These are phyloP conservation scores for Saturnispora diversa DNA, from an alignment of 805 yeast genomes.

Conservation along the genomic window DNA sequence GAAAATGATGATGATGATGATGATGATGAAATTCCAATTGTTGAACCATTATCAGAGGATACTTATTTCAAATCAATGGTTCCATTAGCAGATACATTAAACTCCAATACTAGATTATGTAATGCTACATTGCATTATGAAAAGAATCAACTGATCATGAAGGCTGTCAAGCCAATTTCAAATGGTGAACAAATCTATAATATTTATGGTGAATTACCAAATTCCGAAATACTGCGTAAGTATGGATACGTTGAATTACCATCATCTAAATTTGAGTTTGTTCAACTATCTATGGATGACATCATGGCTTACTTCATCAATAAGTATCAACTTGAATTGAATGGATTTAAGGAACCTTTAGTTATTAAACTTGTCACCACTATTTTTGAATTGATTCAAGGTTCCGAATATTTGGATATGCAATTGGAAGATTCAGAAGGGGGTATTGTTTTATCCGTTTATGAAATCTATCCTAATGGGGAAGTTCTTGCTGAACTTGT, in stretches of 20 bases:
- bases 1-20: conserved; percentile 19
- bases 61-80: conserved; percentile 72
- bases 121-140: conserved; percentile 65
- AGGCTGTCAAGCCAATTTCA: conserved; percentile 50
- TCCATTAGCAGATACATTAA: conserved; percentile 85
- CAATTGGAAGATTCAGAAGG: conserved; percentile 26
- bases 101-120: conserved; percentile 69
- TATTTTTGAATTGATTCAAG: conserved; percentile 32
- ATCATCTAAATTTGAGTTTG: conserved; percentile 73
- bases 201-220: conserved; percentile 86
- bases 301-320: conserved; percentile 34
- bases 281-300: conserved; percentile 50
- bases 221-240: conserved; percentile 80
- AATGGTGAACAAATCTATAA: conserved; percentile 74
- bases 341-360: conserved; percentile 16
- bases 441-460: conserved; percentile 44
- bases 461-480: conserved; percentile 52
- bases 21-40: conserved; percentile 6
- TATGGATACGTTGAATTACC: conserved; percentile 81
- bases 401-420: conserved; percentile 29
- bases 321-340: conserved; percentile 18
- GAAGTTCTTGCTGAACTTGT: conserved; percentile 54
- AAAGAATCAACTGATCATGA: conserved; percentile 54
- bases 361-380: conserved; percentile 26
- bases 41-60: conserved; percentile 24